Evolutionary conservation across 306 rosid species (phyloP).

Genomic region (Gleditsia sinensis): DNA sequence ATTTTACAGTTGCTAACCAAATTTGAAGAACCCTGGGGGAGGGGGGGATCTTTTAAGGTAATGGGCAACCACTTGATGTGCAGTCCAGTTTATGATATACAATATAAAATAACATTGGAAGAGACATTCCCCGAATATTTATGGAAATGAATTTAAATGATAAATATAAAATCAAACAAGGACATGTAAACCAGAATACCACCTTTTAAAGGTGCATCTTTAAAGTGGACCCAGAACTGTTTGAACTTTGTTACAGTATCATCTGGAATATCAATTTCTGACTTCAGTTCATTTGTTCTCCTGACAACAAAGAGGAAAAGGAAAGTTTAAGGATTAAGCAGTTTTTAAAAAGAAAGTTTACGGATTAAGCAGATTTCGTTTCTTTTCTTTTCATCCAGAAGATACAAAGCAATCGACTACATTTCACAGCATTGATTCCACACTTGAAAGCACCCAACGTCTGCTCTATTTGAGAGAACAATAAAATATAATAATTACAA

Average conservation of each 20-base stretch:
- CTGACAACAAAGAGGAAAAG: slow-evolving; percentile 43
- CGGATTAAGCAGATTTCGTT: slow-evolving; percentile 7
- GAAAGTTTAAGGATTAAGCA: not conserved
- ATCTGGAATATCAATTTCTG: slow-evolving; percentile 71
- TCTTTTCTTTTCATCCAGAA: slow-evolving; percentile 23
- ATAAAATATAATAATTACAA: too few species aligned
- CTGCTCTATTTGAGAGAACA: too few species aligned
- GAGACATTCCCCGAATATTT: slow-evolving; percentile 6
- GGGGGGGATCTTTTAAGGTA: slow-evolving; percentile 7
- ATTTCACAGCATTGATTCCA: too few species aligned
- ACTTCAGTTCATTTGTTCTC: slow-evolving; percentile 86
- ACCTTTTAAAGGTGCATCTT: slow-evolving; percentile 88
- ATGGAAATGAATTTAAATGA: slow-evolving; percentile 19
- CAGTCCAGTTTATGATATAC: slow-evolving; percentile 20
- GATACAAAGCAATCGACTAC: too few species aligned
- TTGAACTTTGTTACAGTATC: slow-evolving; percentile 60
- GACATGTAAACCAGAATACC: slow-evolving; percentile 30
- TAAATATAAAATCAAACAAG: slow-evolving; percentile 1
- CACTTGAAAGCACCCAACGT: too few species aligned
- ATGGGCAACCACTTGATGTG: not conserved
- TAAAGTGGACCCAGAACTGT: slow-evolving; percentile 73
- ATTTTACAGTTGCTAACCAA: slow-evolving; percentile 10
- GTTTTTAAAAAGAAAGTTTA: slow-evolving; percentile 8
- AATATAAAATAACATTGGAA: slow-evolving; percentile 20
- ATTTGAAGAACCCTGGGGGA: not conserved